Conservation (phyloP, 2,329 filamentous ascomycete genomes). For the Rhynchosporium graminicola region DNA sequence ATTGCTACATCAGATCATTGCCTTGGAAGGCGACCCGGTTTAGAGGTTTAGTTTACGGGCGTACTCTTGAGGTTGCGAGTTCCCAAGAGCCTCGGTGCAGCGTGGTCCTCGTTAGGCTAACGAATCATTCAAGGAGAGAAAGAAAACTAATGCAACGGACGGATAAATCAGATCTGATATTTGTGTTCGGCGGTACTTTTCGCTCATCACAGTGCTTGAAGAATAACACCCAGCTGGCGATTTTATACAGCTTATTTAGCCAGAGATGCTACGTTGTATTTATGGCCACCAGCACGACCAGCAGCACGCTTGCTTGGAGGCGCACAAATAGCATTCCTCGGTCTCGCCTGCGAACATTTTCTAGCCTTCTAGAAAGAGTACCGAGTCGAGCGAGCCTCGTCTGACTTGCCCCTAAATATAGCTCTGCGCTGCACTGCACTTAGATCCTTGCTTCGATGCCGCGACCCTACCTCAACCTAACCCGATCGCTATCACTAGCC, state of each 20-base stretch:
- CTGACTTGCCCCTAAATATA: slow-evolving; percentile 17
- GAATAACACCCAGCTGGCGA: background rate
- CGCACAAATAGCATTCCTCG: slow-evolving; percentile 10
- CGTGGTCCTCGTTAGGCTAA: background rate
- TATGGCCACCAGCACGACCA: background rate
- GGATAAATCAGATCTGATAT: slow-evolving; percentile 18
- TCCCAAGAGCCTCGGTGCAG: background rate
- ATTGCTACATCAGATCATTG: too few species aligned
- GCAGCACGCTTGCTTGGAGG: background rate
- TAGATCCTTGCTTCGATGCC: background rate
- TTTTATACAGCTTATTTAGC: slow-evolving; percentile 17
- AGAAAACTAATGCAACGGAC: background rate
- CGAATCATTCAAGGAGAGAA: slow-evolving; percentile 1
- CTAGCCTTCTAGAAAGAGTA: slow-evolving; percentile 21
- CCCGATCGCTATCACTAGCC: background rate
- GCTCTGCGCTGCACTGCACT: slow-evolving; percentile 4
- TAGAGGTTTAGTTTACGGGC: too few species aligned
- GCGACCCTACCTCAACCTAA: slow-evolving; percentile 7
- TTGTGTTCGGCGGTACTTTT: slow-evolving; percentile 19
- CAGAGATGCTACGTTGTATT: slow-evolving; percentile 28
- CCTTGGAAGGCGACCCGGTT: too few species aligned
- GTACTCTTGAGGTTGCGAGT: too few species aligned
- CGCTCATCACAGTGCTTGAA: background rate
- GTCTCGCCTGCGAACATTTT: slow-evolving; percentile 12
- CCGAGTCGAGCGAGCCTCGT: background rate